Evolutionary conservation across 768 basidiomycete genomes (phyloP).

Genomic region (Tulasnella calospora): DNA sequence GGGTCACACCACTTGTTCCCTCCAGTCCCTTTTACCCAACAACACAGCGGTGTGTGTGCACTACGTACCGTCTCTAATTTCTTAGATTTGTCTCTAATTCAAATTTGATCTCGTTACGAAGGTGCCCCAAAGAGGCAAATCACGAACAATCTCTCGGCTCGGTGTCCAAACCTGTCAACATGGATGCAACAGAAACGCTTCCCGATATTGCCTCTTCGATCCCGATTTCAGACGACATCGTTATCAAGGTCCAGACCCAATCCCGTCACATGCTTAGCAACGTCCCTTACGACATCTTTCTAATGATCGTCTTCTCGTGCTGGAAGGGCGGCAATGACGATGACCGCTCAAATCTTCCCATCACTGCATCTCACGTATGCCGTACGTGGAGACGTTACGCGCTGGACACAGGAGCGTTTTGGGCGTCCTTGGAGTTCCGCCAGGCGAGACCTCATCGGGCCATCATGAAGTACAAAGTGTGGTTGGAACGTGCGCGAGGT

Average conservation of each 20-base stretch:
- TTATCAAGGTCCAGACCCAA: not conserved
- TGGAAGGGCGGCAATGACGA: not conserved
- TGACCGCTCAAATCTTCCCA: not conserved
- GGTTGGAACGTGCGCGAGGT: not conserved
- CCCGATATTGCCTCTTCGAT: not conserved
- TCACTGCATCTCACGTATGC: conserved; percentile 5
- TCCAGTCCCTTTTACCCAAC: no score
- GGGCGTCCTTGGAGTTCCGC: not conserved
- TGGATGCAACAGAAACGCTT: not conserved
- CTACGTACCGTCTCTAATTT: no score
- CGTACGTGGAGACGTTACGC: conserved; percentile 1
- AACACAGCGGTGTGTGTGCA: no score
- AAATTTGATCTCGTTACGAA: no score
- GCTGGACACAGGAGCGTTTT: not conserved
- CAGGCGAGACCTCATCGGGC: not conserved
- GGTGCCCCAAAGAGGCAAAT: no score
- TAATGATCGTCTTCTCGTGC: not conserved
- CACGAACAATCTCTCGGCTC: no score
- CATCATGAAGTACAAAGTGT: not conserved
- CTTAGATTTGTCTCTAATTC: no score
- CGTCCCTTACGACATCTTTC: not conserved
- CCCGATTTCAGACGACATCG: not conserved
- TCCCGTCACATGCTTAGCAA: not conserved
- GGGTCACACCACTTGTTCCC: no score
- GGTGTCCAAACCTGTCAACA: no score